Conservation (phyloP, 2,329 filamentous ascomycete genomes). For the Fusarium globosum region DNA sequence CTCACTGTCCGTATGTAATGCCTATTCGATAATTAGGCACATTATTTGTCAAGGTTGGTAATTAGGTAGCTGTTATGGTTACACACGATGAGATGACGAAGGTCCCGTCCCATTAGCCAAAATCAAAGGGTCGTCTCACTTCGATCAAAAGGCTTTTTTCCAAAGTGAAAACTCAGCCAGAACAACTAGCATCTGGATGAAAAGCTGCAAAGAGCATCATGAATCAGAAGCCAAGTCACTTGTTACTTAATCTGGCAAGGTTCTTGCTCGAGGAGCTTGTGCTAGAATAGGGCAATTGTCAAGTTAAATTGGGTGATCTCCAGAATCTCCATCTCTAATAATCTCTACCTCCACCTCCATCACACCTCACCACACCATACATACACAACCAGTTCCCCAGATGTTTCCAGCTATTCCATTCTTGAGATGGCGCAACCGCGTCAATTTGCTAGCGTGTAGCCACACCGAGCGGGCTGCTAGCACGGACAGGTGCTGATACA, state of each 20-base stretch:
- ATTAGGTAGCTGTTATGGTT: background rate
- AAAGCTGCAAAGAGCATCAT: background rate
- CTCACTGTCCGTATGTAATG: background rate
- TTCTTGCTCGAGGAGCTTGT: background rate
- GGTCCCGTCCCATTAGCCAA: background rate
- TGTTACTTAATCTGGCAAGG: background rate
- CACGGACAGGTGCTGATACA: slow-evolving; percentile 38
- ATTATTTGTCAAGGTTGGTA: background rate
- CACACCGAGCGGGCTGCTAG: slow-evolving; percentile 15
- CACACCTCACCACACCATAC: background rate
- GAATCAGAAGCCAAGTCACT: background rate
- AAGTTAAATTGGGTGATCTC: slow-evolving; percentile 10
- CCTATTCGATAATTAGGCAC: background rate
- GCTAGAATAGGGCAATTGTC: background rate
- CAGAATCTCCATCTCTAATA: slow-evolving; percentile 25
- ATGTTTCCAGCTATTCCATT: slow-evolving; percentile 27
- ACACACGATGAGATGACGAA: background rate
- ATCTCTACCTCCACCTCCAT: slow-evolving; percentile 12
- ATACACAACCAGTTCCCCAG: slow-evolving; percentile 24
- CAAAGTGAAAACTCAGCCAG: background rate
- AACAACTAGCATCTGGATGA: background rate
- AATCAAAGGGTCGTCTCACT: background rate
- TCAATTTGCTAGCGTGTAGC: slow-evolving; percentile 19
- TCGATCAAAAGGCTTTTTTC: background rate
- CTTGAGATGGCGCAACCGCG: slow-evolving; percentile 17